Base-by-base conservation (phyloP, 768 basidiomycete species). In the Xerocomus brunneocitrinus region DNA sequence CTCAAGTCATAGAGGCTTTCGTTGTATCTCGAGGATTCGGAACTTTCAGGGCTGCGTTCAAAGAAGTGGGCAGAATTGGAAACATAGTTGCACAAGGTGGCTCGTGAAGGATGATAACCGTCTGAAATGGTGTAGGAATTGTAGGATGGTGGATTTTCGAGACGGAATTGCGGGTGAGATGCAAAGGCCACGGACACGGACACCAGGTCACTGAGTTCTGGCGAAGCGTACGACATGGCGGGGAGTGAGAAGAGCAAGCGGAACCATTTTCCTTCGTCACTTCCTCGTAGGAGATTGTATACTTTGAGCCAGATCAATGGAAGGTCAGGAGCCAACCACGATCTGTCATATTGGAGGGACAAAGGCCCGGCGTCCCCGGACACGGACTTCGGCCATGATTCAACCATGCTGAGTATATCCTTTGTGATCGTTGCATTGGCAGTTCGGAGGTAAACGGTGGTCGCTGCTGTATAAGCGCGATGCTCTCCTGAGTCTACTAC, bases 121-220 rank as follows among this genome's bases (percentile, higher is more conserved):
- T 51, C 42, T 16, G 50, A 52, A n/a, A 61, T 31, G 16, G 53
- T 30, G 47, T 58, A 59, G 40, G 50, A 38, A 5, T 42, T 14
- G 34, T 59, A 56, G 4, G 12, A 5, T 9, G 66, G 63, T 16
- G 64, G 63, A 31, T 48, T 1, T 39, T 51, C 51, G 4, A 4
- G 7, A 16, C 28, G 8, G 53, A 62, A 54, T 14, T 50, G 50
- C 7, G 59, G 24, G n/a, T 56, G 34, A 8, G 64, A 49, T 1
- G 58, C 55, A 52, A 73, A 70, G 3, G 74, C 63, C 9, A 75
- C 47, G 2, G 74, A 42, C 4, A 67, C 61, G 0, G 63, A 59
- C 3, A 70, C 54, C 13, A 70, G 57, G 10, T 52, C 49, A 2
- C 45, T 32, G 12, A 52, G 32, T 0, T 50, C 8, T 5, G 59